Evolutionary conservation across 148 eudicot species (phyloP).

Genomic region (Salicornia ramosissima): DNA sequence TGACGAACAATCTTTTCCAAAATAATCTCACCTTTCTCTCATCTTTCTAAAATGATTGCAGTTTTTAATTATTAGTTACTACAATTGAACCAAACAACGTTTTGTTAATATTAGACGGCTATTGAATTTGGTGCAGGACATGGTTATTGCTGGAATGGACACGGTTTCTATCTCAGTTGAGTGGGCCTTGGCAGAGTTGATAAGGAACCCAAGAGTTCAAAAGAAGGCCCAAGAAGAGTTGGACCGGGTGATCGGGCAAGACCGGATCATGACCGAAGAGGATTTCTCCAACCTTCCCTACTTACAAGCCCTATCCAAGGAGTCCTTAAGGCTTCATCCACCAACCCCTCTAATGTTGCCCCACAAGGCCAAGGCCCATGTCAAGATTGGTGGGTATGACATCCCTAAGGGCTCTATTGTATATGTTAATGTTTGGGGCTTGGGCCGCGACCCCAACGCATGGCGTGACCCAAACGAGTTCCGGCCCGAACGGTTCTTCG

Average conservation of each 20-base stretch:
- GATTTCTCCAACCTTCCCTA: conserved; percentile 75
- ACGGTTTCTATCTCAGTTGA: conserved; percentile 65
- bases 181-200: conserved; percentile 82
- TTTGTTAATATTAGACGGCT: neutral
- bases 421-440: conserved; percentile 75
- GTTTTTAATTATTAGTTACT: too few relatives aligned
- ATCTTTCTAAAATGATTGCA: too few relatives aligned
- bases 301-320: conserved; percentile 63
- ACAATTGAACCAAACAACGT: neutral
- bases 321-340: conserved; percentile 72
- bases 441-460: conserved; percentile 59
- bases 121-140: conserved; percentile 44
- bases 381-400: conserved; percentile 76
- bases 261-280: conserved; percentile 64
- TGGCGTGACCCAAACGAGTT: conserved; percentile 62
- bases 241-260: conserved; percentile 51
- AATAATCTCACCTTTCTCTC: too few relatives aligned
- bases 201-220: conserved; percentile 70
- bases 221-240: conserved; percentile 84
- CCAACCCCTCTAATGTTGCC: conserved; percentile 90
- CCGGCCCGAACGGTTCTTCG: conserved; percentile 65
- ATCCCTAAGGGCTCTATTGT: conserved; percentile 67
- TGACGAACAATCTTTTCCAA: too few relatives aligned
- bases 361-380: conserved; percentile 61
- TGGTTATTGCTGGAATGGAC: conserved; percentile 90